Evolutionary conservation across 768 basidiomycete species (phyloP).

Genomic region (Cystobasidium tubakii): DNA sequence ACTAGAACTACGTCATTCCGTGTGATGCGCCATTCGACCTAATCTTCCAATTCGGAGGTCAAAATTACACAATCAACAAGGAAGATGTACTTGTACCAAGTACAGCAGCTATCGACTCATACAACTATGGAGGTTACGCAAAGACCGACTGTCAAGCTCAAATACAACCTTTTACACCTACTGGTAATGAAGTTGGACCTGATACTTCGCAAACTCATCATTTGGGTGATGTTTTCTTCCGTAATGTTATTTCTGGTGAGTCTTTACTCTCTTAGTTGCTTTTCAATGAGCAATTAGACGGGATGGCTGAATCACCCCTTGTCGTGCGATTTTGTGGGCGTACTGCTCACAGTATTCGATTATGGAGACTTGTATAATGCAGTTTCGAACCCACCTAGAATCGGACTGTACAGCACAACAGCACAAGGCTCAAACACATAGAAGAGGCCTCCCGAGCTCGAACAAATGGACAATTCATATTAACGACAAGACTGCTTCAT

Average conservation of each 20-base stretch:
- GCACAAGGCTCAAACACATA: conserved; percentile 1
- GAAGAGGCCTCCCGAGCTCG: background rate
- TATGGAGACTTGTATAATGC: conserved; percentile 21
- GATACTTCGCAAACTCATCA: conserved; percentile 34
- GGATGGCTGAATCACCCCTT: background rate
- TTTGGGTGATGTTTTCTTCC: conserved; percentile 34
- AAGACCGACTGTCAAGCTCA: conserved; percentile 27
- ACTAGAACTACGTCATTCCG: conserved; percentile 31
- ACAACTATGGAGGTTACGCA: conserved; percentile 34
- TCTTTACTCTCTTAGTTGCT: background rate
- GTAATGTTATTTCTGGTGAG: conserved; percentile 35
- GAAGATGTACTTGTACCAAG: conserved; percentile 31
- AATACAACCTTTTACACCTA: conserved; percentile 35
- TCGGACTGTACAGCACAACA: conserved; percentile 31
- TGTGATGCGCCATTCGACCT: conserved; percentile 31
- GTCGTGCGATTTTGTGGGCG: background rate
- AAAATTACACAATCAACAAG: conserved; percentile 21
- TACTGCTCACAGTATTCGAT: conserved; percentile 24
- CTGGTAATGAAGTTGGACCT: conserved; percentile 29
- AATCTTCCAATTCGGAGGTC: conserved; percentile 29
- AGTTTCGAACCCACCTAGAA: conserved; percentile 30
- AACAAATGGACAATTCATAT: conserved; percentile 10
- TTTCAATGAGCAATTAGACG: no score
- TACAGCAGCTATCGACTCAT: conserved; percentile 23
- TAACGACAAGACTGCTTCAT: background rate